Conservation (phyloP, 225 moss, liverwort and hornwort species). For the Pseudisothecium myosuroides region DNA sequence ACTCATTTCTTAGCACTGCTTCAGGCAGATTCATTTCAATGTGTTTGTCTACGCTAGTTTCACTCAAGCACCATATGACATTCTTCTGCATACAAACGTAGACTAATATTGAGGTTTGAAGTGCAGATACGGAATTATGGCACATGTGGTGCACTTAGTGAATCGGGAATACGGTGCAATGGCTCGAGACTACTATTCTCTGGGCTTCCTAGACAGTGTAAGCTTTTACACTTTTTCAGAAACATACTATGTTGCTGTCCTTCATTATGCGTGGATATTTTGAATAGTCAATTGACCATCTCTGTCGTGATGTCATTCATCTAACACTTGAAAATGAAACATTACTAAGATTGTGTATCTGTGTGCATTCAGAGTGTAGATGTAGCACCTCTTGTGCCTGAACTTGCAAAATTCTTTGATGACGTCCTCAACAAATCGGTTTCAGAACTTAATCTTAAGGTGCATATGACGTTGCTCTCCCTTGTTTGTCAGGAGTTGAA, state of each 20-base stretch:
- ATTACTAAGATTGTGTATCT: not conserved
- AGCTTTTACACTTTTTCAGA: not conserved
- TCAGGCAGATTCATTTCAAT: not conserved
- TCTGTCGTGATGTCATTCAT: not conserved
- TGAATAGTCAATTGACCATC: not conserved
- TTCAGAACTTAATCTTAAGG: constrained; percentile 61
- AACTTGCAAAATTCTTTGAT: constrained; percentile 57
- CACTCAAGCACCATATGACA: not conserved
- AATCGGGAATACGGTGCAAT: constrained; percentile 64
- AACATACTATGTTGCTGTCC: not conserved
- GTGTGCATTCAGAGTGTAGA: constrained; percentile 35
- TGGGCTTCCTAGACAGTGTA: constrained; percentile 50
- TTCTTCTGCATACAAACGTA: not conserved
- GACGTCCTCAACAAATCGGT: constrained; percentile 59
- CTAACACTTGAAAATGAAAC: not conserved
- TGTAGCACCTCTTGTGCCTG: constrained; percentile 55
- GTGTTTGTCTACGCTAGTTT: not conserved
- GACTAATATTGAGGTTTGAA: not conserved
- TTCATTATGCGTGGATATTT: not conserved
- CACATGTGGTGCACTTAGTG: constrained; percentile 62
- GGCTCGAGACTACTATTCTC: constrained; percentile 56
- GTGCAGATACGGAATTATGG: constrained; percentile 60
- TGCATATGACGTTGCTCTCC: not conserved
- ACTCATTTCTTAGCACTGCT: not conserved
- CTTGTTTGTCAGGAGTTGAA: not conserved